These are phyloP conservation scores for Monilinia vaccinii-corymbosi DNA, from an alignment of 2,329 filamentous ascomycete genomes.

Conservation along the genomic window DNA sequence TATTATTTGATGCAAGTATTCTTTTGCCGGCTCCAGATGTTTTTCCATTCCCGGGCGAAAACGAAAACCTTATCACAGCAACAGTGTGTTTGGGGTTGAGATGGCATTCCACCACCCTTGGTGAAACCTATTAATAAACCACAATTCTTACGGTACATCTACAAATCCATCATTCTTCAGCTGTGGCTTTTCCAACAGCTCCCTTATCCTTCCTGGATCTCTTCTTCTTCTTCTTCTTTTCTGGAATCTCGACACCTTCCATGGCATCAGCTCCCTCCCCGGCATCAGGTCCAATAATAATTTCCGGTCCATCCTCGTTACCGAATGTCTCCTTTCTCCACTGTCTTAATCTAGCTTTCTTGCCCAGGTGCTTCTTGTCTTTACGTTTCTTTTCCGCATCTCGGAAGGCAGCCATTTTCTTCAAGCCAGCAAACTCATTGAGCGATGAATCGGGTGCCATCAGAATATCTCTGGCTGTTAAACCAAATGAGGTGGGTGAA, in stretches of 20 bases:
- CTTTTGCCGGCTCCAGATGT: background rate
- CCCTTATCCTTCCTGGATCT: conserved; percentile 36
- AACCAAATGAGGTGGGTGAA: conserved; percentile 79
- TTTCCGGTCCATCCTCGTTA: conserved; percentile 33
- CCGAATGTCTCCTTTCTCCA: conserved; percentile 67
- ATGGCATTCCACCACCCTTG: background rate
- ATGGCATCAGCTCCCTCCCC: conserved; percentile 20
- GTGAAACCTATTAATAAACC: conserved; percentile 4
- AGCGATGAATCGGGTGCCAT: conserved; percentile 77
- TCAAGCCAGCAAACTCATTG: conserved; percentile 85
- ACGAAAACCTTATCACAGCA: too few relatives aligned
- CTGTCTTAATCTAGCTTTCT: conserved; percentile 82
- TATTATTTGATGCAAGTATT: too few relatives aligned
- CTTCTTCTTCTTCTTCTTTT: conserved; percentile 44
- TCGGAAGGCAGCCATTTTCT: conserved; percentile 87
- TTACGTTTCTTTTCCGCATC: conserved; percentile 82
- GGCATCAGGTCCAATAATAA: conserved; percentile 19
- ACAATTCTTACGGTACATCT: background rate
- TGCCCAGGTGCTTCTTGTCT: conserved; percentile 80
- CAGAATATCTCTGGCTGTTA: conserved; percentile 84
- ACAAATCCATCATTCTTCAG: background rate
- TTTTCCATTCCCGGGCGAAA: background rate
- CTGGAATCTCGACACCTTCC: conserved; percentile 29
- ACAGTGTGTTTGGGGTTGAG: too few relatives aligned
- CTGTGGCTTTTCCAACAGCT: background rate